A percentile compares a stretch with the other conserved stretches of the same genome.
Conservation (phyloP, 2,329 filamentous ascomycete genomes). For the Leptodontidium sp. region DNA sequence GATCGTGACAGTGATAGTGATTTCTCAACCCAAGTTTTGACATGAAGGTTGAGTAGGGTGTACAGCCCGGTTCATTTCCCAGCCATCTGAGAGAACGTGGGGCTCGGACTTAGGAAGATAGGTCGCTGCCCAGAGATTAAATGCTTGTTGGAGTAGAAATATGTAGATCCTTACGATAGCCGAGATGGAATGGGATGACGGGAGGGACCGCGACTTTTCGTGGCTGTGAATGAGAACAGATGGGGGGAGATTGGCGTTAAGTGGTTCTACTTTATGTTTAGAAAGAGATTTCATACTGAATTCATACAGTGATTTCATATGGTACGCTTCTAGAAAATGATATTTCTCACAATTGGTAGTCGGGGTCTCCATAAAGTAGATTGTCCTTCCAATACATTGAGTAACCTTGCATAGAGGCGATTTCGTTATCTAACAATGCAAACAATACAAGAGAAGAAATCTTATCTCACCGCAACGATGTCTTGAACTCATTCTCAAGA, state of each 20-base stretch:
- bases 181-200: conserved; percentile 15
- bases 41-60: no score
- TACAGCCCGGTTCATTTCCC: neutral
- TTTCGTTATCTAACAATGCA: neutral
- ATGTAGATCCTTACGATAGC: conserved; percentile 14
- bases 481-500: conserved; percentile 12
- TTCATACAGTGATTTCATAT: no score
- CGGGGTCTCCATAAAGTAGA: no score
- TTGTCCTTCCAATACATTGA: neutral
- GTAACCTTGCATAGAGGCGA: neutral
- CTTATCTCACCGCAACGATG: neutral
- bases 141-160: conserved; percentile 3
- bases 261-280: neutral
- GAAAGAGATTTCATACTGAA: no score
- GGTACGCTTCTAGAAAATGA: no score
- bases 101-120: neutral
- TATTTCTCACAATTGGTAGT: no score
- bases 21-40: no score
- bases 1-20: no score
- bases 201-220: neutral
- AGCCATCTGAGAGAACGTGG: neutral
- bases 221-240: neutral
- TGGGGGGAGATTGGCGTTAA: neutral
- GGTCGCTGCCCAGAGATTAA: neutral
- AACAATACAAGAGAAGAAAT: neutral